Percentiles rank a stretch among this genome's conserved stretches.
Conservation (phyloP, 768 basidiomycete species). For the Paxillus ammoniavirescens region DNA sequence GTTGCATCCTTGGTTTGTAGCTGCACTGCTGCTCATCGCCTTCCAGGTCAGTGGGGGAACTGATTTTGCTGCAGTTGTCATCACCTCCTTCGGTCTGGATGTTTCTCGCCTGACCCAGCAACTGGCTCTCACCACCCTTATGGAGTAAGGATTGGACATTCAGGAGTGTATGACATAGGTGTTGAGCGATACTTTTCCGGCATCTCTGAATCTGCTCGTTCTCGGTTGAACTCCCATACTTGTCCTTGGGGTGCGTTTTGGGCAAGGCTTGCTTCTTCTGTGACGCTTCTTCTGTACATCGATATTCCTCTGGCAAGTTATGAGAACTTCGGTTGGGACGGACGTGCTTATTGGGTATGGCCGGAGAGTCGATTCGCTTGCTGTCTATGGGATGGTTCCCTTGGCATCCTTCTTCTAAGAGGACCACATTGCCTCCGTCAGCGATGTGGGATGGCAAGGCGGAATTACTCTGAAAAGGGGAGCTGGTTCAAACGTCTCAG, state of each 20-base stretch:
- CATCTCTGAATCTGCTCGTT: constrained; percentile 45
- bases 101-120: constrained; percentile 67
- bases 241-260: constrained; percentile 53
- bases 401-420: constrained; percentile 54
- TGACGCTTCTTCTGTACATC: constrained; percentile 3
- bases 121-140: constrained; percentile 57
- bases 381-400: constrained; percentile 58
- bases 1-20: constrained; percentile 71
- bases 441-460: constrained; percentile 46
- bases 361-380: constrained; percentile 58
- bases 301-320: constrained; percentile 75
- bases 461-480: background rate
- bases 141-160: too few species aligned
- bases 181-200: constrained; percentile 9
- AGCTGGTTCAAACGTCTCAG: background rate
- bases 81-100: constrained; percentile 66
- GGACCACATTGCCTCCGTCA: constrained; percentile 50
- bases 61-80: constrained; percentile 65
- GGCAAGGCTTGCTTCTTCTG: background rate
- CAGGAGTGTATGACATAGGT: constrained; percentile 3
- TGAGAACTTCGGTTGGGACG: constrained; percentile 73
- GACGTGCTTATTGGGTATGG: constrained; percentile 64
- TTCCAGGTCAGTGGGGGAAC: too few species aligned
- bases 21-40: constrained; percentile 41
- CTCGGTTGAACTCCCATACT: constrained; percentile 74